Evolutionary conservation across 2,329 filamentous ascomycete genomes (phyloP), one percentile per base, ranked within the genome.

Genomic region (Colletotrichum horii): DNA sequence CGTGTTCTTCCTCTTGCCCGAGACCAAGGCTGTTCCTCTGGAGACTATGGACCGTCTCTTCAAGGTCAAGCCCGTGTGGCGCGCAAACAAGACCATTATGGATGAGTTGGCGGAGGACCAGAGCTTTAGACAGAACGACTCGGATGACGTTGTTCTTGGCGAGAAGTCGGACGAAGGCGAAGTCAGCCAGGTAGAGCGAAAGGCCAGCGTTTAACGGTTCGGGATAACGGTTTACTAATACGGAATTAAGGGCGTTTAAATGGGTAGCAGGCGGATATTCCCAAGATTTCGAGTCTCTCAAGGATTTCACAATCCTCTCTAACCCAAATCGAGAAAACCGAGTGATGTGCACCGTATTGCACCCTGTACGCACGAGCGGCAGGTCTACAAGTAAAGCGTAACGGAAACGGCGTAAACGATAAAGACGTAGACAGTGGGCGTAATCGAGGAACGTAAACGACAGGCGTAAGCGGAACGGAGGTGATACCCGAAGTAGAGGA

Each of bases 11-110:
- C 86, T 91, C 60, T 79, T 94, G 1, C 92, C 92, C 1, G 92
- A 94, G 85, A 94, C 92, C 4, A 94, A 93, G 85, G 87, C 88
- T 56, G 86, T 94, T 15, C 91, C 92, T 1, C 86, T 94, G 4
- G 93, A 94, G 82, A 87, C 87, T 34, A 93, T 94, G 87, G 92
- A 94, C 80, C 85, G 87, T 8, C 84, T 94, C 3, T 94, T 94
- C 79, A 85, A 86, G 58, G 80, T 83, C 28, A 87, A 85, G 82
- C 89, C 89, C 2, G 81, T 87, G 4, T 81, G 84, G 78, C 82
- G 82, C 66, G 88, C 89, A 1, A 86, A 90, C 79, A 78, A 78
- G 62, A 76, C 79, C 15, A 76, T 90, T 68, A 87, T 90, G 83
- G 83, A 83, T 4, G 85, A 88, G 76, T 83, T 90, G 22, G 52